Evolutionary conservation across 1,284 basidiomycete genomes (phyloP), one percentile per base, ranked within the genome.

Genomic region (Sanguinoderma infundibulare): DNA sequence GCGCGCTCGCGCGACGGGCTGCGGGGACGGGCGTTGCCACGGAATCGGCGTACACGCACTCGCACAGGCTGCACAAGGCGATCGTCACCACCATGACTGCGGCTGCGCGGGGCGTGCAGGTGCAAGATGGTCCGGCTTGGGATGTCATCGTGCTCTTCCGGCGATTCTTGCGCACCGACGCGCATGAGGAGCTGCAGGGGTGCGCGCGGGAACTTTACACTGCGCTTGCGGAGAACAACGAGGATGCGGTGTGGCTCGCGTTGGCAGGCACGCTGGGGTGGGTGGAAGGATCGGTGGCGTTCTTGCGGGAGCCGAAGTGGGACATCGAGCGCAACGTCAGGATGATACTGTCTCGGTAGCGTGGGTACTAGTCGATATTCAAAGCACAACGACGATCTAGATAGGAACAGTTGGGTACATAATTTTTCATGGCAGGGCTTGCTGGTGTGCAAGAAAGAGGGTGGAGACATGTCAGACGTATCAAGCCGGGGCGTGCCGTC

Each of bases 241-340:
- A 81, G 42, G 95, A 97, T 75, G 84, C 87, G 1, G 87, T 96
- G 5, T 97, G 95, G 95, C 73, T 96, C 39, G 87, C 82, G 8
- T 76, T 97, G 56, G 76, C 73, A 30, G 85, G 83, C 9, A 92
- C 89, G 0, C 72, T 79, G 53, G 83, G 81, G 2, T 73, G 73
- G 28, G 67, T 78, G 30, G 72, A 76, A 44, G 73, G 76, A 24
- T 72, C 78, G 20, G 77, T 85, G 63, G 63, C 69, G 22, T 91
- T 89, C 67, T 71, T 93, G 72, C 72, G 70, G 61, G 79, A 85
- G 66, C 65, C 69, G 22, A 79, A 74, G 59, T 92, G 90, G 90
- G 82, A 90, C 67, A 86, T 92, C 34, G 69, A 74, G 32, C 67
- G 70, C 5, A 92, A 91, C 72, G 78, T 80, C 46, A 65, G 71